A percentile compares a stretch with the other conserved stretches of the same genome.
These are phyloP conservation scores for Cinchona pubescens DNA, from an alignment of 257 asterid species.

Conservation along the genomic window DNA sequence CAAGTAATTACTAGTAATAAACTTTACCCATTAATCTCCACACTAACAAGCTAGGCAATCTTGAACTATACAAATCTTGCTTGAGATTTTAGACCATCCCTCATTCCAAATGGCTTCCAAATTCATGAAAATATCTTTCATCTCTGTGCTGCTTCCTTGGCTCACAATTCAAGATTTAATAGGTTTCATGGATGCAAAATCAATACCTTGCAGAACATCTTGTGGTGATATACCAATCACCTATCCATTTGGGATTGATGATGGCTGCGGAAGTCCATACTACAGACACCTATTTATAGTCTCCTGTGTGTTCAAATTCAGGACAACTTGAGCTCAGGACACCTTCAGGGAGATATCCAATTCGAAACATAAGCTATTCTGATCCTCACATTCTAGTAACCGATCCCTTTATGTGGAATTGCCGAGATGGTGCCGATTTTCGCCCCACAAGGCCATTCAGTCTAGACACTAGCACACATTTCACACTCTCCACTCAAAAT, in stretches of 20 bases:
- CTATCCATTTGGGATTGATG: conserved; percentile 87
- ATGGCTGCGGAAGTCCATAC: conserved; percentile 90
- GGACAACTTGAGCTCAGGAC: conserved; percentile 61
- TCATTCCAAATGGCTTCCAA: conserved; percentile 27
- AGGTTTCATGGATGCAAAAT: conserved; percentile 34
- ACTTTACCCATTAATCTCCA: conserved; percentile 4
- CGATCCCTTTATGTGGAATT: conserved; percentile 82
- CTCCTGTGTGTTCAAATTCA: conserved; percentile 54
- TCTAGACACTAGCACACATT: conserved; percentile 76
- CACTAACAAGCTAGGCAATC: not conserved
- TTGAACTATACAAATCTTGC: conserved; percentile 24
- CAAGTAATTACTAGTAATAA: conserved; percentile 11
- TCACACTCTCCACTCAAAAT: conserved; percentile 60
- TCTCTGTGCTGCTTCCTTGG: conserved; percentile 6
- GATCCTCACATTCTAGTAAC: conserved; percentile 73
- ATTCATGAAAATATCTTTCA: conserved; percentile 3
- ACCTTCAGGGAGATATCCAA: conserved; percentile 73
- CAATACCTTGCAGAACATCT: conserved; percentile 53
- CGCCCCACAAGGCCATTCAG: conserved; percentile 79
- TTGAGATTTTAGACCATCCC: conserved; percentile 17
- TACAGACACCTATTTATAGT: conserved; percentile 58
- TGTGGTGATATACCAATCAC: conserved; percentile 70
- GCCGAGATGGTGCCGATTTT: conserved; percentile 53
- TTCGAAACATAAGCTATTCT: conserved; percentile 57
- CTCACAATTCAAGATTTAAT: conserved; percentile 19